Conservation (phyloP, 805 yeast genomes). For the Hanseniaspora lindneri region DNA sequence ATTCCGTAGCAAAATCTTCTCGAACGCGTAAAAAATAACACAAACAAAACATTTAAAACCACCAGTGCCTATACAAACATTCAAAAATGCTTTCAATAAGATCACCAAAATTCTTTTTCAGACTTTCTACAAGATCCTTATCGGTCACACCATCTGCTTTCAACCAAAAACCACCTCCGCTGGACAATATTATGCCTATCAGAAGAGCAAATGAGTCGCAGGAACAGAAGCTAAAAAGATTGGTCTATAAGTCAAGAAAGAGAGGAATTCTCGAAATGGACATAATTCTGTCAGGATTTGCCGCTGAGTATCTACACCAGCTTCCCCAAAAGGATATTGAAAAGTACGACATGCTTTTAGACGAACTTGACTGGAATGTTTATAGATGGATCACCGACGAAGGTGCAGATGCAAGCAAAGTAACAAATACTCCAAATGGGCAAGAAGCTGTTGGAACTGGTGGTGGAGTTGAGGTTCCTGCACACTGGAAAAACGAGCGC, state of each 20-base stretch:
- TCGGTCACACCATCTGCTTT: background rate
- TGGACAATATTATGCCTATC: constrained; percentile 57
- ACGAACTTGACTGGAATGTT: constrained; percentile 98
- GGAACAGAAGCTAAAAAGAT: constrained; percentile 71
- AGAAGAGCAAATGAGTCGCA: constrained; percentile 61
- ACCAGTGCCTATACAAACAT: too few species aligned
- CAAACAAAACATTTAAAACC: too few species aligned
- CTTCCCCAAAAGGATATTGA: constrained; percentile 57
- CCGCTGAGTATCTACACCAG: constrained; percentile 52
- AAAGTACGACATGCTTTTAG: constrained; percentile 75
- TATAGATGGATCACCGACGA: constrained; percentile 85
- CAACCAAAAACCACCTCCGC: constrained; percentile 11
- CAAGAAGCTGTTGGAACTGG: constrained; percentile 16
- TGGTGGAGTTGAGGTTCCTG: constrained; percentile 42
- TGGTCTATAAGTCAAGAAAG: constrained; percentile 82
- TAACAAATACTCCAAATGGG: constrained; percentile 11
- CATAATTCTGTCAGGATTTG: constrained; percentile 70
- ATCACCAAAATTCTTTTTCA: background rate
- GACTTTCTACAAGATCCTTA: background rate
- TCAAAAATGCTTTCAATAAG: background rate
- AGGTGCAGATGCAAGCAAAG: constrained; percentile 9
- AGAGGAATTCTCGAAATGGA: constrained; percentile 94
- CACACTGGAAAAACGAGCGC: constrained; percentile 61
- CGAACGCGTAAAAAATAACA: too few species aligned
- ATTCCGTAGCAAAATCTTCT: too few species aligned